Conservation (phyloP, 768 basidiomycete genomes). For the Butyriboletus loyo region DNA sequence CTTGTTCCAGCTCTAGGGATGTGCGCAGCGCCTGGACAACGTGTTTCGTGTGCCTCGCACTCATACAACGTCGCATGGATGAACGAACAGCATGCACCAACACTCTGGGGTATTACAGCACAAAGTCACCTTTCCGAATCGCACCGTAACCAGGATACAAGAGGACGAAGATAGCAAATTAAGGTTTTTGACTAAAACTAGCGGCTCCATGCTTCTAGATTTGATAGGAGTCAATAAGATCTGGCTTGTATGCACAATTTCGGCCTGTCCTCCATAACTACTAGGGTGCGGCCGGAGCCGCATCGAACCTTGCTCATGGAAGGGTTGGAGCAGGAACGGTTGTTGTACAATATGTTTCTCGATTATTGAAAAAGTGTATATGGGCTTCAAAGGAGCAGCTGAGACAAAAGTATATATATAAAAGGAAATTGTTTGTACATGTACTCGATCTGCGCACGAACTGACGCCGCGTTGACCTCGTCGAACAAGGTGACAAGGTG, state of each 20-base stretch:
- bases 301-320: too few relatives aligned
- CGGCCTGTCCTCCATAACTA: slow-evolving; percentile 1
- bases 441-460: too few relatives aligned
- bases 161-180: slow-evolving; percentile 21
- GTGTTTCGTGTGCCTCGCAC: slow-evolving; percentile 15
- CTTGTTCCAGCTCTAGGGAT: not conserved
- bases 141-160: slow-evolving; percentile 20
- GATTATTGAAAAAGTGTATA: too few relatives aligned
- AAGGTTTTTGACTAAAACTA: slow-evolving; percentile 30
- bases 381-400: too few relatives aligned
- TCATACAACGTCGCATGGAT: slow-evolving; percentile 6
- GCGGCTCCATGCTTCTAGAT: slow-evolving; percentile 23
- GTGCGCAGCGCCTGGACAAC: slow-evolving; percentile 5
- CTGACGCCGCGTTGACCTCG: too few relatives aligned
- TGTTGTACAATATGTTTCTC: too few relatives aligned
- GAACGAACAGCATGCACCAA: slow-evolving; percentile 2
- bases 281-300: too few relatives aligned
- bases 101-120: slow-evolving; percentile 17
- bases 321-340: too few relatives aligned
- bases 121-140: slow-evolving; percentile 9
- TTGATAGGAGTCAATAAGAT: slow-evolving; percentile 25
- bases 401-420: too few relatives aligned
- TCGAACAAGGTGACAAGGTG: too few relatives aligned
- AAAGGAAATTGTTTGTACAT: too few relatives aligned
- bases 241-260: slow-evolving; percentile 11